Evolutionary conservation across 2,329 filamentous ascomycete species (phyloP), one percentile per base, ranked within the genome.

Genomic region (Fonsecaea nubica): DNA sequence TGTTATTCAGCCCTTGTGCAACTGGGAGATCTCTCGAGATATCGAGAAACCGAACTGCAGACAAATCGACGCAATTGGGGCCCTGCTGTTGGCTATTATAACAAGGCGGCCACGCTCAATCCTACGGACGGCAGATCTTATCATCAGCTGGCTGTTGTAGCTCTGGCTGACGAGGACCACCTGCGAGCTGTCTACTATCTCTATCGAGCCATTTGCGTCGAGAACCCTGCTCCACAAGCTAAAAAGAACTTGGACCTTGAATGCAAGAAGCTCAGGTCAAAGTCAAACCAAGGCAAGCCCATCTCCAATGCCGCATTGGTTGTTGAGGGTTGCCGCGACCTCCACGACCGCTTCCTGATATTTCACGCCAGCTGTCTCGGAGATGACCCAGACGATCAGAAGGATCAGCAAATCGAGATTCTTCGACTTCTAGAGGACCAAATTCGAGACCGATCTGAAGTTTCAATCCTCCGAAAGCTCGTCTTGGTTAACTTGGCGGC

Each of bases 141-240:
- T 75, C 94, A 99, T 74, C 95, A 98, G 77, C 88, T 95, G 77
- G 93, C 92, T 40, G 91, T 98, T 40, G 90, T 98, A 66, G 90
- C 90, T 66, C 85, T 92, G 56, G 89, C 90, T 61, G 77, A 93
- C 73, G 86, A 86, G 65, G 90, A 94, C 72, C 91, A 96, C 76
- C 85, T 98, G 58, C 88, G 92, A 68, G 89, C 92, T 9, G 90
- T 96, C 35, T 98, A 97, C 78, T 89, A 97, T 77, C 87, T 98
- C 48, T 95, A 97, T 76, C 89, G 93, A 69, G 90, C 93, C 15
- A 85, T 95, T 72, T 89, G 89, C 8, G 89, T 92, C 36, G 84
- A 88, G 60, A 83, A 89, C 48, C 92, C 93, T 4, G 89, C 95
- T 74, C 89, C 90, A 0, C 86, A 89, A 54, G 93, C 92, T 2